Base-by-base conservation (phyloP, 768 basidiomycete genomes). In the Flagelloscypha sp. region DNA sequence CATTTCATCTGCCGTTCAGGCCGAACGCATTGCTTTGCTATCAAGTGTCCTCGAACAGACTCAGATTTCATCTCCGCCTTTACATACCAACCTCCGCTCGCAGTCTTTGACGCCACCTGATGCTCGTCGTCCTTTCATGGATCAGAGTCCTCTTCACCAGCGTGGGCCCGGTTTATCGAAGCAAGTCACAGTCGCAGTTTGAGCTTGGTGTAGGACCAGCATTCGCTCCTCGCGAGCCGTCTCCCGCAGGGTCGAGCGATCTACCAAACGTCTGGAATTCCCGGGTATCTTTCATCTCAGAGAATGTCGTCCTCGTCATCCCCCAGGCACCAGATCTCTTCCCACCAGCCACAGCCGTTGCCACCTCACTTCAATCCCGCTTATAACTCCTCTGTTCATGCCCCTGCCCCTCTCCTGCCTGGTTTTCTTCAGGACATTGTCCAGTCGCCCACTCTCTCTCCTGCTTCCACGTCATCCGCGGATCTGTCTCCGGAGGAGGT, bases 1-100 rank as follows among this genome's bases (percentile, higher is more conserved):
- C 3, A 84, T 88, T 48, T 86, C 84, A 29, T 72, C 79, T 24
- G 81, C 83, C 16, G 84, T 88, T 27, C 86, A 89, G 56, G 78
- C 83, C 11, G 86, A 88, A 51, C 76, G 86, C 36, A 86, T 89
- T 45, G 78, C 80, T 17, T 66, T 88, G 13, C 68, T 89, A 33
- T 82, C 84, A 2, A 75, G 79, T 33, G 79, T 86, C 27, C 72
- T 88, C 34, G 59, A 74, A 2, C 75, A 76, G 48, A 70, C 70
- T 12, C 70, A 76, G 43, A 45, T 34, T 48, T 37, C 21, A 25
- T 41, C 53, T 17, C 49, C 56, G 35, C 47, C 49, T 30, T 35
- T 29, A 35, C 49, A 21, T 54, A 54, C 37, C 45, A 44, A 21
- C 42, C 54, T 40, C n/a, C 62, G 65, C 23, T 65, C 68, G 24